Evolutionary conservation across 352 stramenopile species (phyloP).

Genomic region (Globisporangium cystogenes): DNA sequence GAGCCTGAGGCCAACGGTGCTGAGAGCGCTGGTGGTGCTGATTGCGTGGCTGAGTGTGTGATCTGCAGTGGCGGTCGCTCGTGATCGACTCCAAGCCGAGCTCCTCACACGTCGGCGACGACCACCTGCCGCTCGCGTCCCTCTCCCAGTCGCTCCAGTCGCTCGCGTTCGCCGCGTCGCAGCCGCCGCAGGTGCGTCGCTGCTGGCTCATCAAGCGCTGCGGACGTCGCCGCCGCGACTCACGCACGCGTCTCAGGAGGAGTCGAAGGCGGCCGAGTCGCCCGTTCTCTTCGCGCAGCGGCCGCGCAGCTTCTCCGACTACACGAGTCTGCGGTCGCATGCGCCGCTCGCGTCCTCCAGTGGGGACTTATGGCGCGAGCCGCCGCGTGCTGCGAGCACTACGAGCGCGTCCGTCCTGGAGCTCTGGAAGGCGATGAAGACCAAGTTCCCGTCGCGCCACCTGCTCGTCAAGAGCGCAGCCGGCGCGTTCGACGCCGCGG

Average conservation of each 20-base stretch:
- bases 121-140: constrained; percentile 29
- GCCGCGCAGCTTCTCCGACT: constrained; percentile 67
- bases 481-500: constrained; percentile 24
- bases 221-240: too few relatives aligned
- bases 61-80: constrained; percentile 31
- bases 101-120: constrained; percentile 15
- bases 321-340: constrained; percentile 31
- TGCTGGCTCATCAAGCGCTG: too few relatives aligned
- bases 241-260: too few relatives aligned
- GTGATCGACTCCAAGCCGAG: constrained; percentile 26
- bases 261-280: too few relatives aligned
- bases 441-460: constrained; percentile 54
- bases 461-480: constrained; percentile 46
- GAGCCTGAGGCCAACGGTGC: background rate
- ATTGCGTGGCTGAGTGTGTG: too few relatives aligned
- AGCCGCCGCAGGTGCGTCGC: background rate
- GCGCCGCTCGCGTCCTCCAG: constrained; percentile 15
- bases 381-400: background rate
- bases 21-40: too few relatives aligned
- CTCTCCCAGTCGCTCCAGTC: constrained; percentile 43
- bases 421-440: constrained; percentile 53
- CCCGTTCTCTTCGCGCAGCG: constrained; percentile 20
- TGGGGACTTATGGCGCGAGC: constrained; percentile 8
- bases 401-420: constrained; percentile 13
- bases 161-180: constrained; percentile 24